Evolutionary conservation across 768 basidiomycete species (phyloP).

Genomic region (Austroboletus festivus): DNA sequence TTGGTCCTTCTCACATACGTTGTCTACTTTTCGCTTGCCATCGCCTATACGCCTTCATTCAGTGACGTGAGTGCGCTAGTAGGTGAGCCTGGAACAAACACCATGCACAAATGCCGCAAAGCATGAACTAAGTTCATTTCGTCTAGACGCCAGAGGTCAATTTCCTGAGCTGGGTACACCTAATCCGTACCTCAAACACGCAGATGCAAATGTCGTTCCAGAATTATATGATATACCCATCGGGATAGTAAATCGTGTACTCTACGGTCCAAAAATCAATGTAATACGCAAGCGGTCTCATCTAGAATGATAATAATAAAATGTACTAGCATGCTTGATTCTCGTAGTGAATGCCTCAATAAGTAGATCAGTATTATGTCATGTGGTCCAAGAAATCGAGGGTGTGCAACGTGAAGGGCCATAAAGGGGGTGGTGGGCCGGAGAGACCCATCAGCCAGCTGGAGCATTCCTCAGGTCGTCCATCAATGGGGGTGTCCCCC

Average conservation of each 20-base stretch:
- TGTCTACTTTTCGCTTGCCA: slow-evolving; percentile 71
- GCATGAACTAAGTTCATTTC: slow-evolving; percentile 9
- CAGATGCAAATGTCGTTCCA: slow-evolving; percentile 47
- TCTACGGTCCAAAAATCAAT: slow-evolving; percentile 42
- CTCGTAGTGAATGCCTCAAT: too few relatives aligned
- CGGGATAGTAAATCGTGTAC: slow-evolving; percentile 71
- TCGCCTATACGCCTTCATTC: slow-evolving; percentile 68
- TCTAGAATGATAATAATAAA: slow-evolving; percentile 21
- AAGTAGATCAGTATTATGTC: slow-evolving; percentile 16
- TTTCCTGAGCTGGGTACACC: slow-evolving; percentile 37
- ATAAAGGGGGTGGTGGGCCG: too few relatives aligned
- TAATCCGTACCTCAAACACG: slow-evolving; percentile 49
- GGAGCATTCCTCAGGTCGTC: neutral
- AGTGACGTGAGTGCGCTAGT: slow-evolving; percentile 63
- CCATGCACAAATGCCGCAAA: slow-evolving; percentile 8
- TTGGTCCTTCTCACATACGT: slow-evolving; percentile 72
- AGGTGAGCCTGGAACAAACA: too few relatives aligned
- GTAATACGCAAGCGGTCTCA: slow-evolving; percentile 10
- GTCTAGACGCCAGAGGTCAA: slow-evolving; percentile 55
- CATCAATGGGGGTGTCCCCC: neutral
- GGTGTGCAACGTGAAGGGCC: neutral
- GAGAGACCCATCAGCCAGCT: neutral
- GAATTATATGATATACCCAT: slow-evolving; percentile 82
- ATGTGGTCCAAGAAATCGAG: slow-evolving; percentile 15
- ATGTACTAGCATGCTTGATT: neutral